Base-by-base conservation (phyloP, 2,329 filamentous ascomycete genomes). In the Hirsutella thompsonii region DNA sequence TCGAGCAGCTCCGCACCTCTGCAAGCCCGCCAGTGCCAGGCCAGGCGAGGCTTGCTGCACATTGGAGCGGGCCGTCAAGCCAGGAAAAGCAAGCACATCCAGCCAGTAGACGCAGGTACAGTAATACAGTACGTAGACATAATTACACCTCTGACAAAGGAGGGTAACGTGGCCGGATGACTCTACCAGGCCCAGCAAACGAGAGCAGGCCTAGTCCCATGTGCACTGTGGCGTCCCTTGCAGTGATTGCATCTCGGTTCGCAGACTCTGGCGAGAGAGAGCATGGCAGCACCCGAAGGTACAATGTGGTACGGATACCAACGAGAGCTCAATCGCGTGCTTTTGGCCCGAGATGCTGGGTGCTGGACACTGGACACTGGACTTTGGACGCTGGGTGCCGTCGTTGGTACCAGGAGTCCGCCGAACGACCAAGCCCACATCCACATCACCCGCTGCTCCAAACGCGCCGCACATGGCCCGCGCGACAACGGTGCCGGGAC, bases 41-140 rank as follows among this genome's bases (percentile, higher is more conserved):
- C n/a, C n/a, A 42, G 36, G 43, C 37, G 35, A 36, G 33, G 38
- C 20, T 36, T 40, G 39, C 39, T 30, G 16, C 21, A 40, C 32
- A 19, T 20, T 20, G 14, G 28, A 30, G 30, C 30, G 30, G 26
- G 36, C 26, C 10, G 36, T 13, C 30, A 28, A 44, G 20, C 40
- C n/a, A 32, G 30, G n/a, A 36, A 30, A 38, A 44, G 36, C 29
- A 42, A 36, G 23, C 23, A 21, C 34, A n/a, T 19, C 14, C 38
- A 34, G 30, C 18, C 39, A 37, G 35, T 10, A 13, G 20, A 39
- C 20, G 37, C 37, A 32, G 37, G 37, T 37, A 37, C 40, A 37
- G 40, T 49, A 29, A 29, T 29, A 29, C 26, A n/a, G n/a, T n/a
- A 26, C 11, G 23, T 11, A 26, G 23, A 11, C 11, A 26, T 11